These are phyloP conservation scores for Apiospora marii DNA, from an alignment of 2,329 filamentous ascomycete genomes.

Conservation along the genomic window DNA sequence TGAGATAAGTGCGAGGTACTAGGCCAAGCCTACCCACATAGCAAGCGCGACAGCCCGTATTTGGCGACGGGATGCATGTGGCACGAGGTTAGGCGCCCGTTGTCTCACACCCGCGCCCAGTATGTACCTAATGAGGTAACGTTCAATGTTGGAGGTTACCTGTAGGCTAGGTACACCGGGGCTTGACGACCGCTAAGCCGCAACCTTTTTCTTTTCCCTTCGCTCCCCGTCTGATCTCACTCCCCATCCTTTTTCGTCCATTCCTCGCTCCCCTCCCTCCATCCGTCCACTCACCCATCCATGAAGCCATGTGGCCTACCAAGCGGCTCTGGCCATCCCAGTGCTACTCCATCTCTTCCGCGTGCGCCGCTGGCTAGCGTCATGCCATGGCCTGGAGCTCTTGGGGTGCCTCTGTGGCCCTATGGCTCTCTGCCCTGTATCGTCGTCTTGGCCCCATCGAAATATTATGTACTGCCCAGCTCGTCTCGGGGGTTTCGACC, in stretches of 20 bases:
- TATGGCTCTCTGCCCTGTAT: neutral
- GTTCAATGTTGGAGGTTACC: too few relatives aligned
- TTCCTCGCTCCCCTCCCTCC: neutral
- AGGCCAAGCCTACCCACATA: neutral
- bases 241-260: constrained; percentile 1
- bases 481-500: neutral
- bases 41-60: constrained; percentile 13
- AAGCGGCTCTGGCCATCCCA: constrained; percentile 13
- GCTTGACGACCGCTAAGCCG: neutral
- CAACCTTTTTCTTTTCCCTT: neutral
- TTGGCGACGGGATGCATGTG: neutral
- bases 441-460: neutral
- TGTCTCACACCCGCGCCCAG: constrained; percentile 1
- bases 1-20: neutral
- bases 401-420: neutral
- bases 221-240: neutral
- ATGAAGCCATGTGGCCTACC: constrained; percentile 13
- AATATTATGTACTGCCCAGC: neutral
- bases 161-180: neutral
- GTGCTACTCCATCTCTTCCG: neutral
- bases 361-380: neutral
- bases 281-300: constrained; percentile 5
- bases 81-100: constrained; percentile 15
- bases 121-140: too few relatives aligned
- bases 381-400: neutral